Percentiles rank a stretch among this genome's conserved stretches.
phyloP scores from a whole-genome alignment of 169 alveolate species.

The Eimeria acervulina region DNA sequence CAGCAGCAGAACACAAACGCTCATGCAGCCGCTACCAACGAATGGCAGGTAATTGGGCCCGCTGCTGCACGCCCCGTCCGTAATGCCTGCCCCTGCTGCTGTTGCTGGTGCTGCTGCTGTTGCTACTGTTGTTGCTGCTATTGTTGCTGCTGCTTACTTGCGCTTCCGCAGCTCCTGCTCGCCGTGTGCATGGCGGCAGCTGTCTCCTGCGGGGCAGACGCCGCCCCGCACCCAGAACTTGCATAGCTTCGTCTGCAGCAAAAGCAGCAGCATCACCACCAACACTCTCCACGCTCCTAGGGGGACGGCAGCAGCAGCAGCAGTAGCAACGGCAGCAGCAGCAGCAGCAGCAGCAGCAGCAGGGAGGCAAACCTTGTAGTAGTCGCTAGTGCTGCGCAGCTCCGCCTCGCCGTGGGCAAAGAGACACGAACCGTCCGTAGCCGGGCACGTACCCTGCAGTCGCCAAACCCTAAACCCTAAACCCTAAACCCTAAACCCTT shows the following conservation, averaged over 20 bases:
- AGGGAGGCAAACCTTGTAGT: constrained; percentile 69
- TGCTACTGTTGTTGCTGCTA: constrained; percentile 32
- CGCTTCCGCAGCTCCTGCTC: constrained; percentile 79
- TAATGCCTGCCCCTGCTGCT: neutral
- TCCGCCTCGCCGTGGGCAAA: constrained; percentile 85
- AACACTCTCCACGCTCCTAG: constrained; percentile 4
- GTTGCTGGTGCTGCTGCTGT: constrained; percentile 7
- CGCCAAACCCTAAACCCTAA: constrained; percentile 10
- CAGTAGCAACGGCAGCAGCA: neutral
- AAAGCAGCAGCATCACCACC: constrained; percentile 36
- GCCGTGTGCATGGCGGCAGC: constrained; percentile 85
- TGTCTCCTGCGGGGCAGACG: constrained; percentile 77
- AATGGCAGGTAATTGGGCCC: neutral
- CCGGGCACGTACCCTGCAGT: constrained; percentile 66
- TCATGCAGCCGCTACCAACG: neutral
- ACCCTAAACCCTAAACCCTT: constrained; percentile 60
- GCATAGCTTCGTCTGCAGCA: constrained; percentile 82
- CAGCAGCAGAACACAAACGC: constrained; percentile 18
- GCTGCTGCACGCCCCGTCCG: neutral
- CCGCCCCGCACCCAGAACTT: constrained; percentile 82
- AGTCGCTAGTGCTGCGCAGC: constrained; percentile 81
- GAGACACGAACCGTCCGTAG: constrained; percentile 25
- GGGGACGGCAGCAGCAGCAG: neutral
- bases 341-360: constrained; percentile 59
- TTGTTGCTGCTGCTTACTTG: constrained; percentile 64